phyloP scores from a whole-genome alignment of 768 basidiomycete genomes.

The Artomyces pyxidatus region DNA sequence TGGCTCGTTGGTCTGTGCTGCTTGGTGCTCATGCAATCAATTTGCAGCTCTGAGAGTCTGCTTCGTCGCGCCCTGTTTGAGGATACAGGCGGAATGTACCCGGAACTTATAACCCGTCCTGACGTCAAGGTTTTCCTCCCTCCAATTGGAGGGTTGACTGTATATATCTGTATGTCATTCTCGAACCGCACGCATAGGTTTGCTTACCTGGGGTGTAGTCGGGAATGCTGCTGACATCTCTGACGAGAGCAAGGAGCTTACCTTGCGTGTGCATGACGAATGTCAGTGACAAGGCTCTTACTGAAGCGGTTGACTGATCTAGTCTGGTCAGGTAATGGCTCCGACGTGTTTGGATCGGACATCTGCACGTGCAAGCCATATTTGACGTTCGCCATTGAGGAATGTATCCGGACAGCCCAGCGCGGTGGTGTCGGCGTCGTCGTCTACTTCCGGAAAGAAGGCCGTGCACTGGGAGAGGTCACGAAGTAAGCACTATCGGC shows the following conservation, averaged over 20 bases:
- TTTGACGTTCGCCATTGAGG: constrained; percentile 86
- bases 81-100: constrained; percentile 94
- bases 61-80: constrained; percentile 92
- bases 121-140: constrained; percentile 96
- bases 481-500: constrained; percentile 56
- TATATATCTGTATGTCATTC: constrained; percentile 67
- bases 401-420: constrained; percentile 79
- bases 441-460: constrained; percentile 93
- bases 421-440: constrained; percentile 87
- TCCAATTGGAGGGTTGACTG: constrained; percentile 85
- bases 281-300: constrained; percentile 39
- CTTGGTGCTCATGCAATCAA: not conserved
- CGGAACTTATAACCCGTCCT: constrained; percentile 89
- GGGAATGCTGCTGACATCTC: constrained; percentile 75
- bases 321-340: constrained; percentile 67
- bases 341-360: constrained; percentile 92
- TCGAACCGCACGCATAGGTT: not conserved
- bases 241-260: constrained; percentile 73
- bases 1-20: constrained; percentile 7
- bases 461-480: constrained; percentile 88
- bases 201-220: constrained; percentile 34
- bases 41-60: constrained; percentile 63
- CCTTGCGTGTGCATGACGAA: constrained; percentile 89
- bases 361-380: constrained; percentile 94
- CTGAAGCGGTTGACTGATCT: not conserved